Evolutionary conservation across 179 eudicot genomes (phyloP).

Genomic region (Corrigiola litoralis): DNA sequence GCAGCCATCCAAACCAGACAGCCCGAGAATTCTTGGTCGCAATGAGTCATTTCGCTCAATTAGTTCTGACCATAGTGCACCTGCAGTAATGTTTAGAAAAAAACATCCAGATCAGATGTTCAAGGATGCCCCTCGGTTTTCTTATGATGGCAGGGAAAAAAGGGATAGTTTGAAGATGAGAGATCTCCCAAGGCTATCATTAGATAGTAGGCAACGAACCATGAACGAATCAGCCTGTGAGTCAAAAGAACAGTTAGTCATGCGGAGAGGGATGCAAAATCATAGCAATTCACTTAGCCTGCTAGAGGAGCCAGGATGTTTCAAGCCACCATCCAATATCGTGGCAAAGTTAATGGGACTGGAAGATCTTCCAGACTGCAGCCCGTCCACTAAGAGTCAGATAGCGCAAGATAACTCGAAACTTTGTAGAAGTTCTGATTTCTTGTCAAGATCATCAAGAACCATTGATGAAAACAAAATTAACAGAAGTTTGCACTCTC

Average conservation of each 20-base stretch:
- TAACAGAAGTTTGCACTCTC: constrained; percentile 18
- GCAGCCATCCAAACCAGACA: constrained; percentile 16
- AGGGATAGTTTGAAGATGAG: constrained; percentile 14
- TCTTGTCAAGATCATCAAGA: constrained; percentile 30
- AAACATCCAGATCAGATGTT: constrained; percentile 6
- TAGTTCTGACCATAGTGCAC: constrained; percentile 23
- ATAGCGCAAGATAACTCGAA: constrained; percentile 2
- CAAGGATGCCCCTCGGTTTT: constrained; percentile 23
- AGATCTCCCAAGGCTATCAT: constrained; percentile 38
- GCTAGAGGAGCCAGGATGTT: constrained; percentile 29
- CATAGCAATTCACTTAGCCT: not conserved
- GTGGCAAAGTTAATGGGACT: constrained; percentile 45
- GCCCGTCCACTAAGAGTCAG: constrained; percentile 3
- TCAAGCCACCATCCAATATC: constrained; percentile 30
- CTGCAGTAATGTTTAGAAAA: constrained; percentile 7
- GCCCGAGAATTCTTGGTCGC: constrained; percentile 16
- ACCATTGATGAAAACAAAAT: constrained; percentile 26
- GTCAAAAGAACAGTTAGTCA: constrained; percentile 1
- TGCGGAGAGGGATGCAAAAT: not conserved
- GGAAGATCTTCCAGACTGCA: constrained; percentile 25
- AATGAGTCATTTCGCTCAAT: constrained; percentile 25
- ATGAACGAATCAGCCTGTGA: constrained; percentile 1
- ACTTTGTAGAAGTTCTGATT: constrained; percentile 6
- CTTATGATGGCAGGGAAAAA: constrained; percentile 33
- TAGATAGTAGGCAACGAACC: constrained; percentile 32